A percentile compares a stretch with the other conserved stretches of the same genome.
Conservation (phyloP, 441 rosid species). For the Erodium moschatum region DNA sequence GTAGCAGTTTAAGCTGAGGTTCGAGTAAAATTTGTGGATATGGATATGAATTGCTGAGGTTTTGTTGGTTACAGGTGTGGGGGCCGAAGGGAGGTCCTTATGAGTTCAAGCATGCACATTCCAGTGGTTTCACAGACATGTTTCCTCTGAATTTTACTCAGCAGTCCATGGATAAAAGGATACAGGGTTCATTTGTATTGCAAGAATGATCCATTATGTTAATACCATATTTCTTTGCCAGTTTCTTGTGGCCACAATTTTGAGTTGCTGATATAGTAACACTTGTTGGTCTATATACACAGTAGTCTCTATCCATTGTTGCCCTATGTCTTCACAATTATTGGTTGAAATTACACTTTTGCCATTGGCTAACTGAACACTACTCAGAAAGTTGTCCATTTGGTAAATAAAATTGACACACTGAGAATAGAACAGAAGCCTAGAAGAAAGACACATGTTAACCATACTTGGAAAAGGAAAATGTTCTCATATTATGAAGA, state of each 20-base stretch:
- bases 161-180: slow-evolving; percentile 48
- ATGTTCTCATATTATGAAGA: too few relatives aligned
- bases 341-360: too few relatives aligned
- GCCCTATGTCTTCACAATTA: not conserved
- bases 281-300: too few relatives aligned
- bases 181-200: slow-evolving; percentile 73
- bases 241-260: not conserved
- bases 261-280: not conserved
- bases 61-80: slow-evolving; percentile 54
- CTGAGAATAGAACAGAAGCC: too few relatives aligned
- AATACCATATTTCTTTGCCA: not conserved
- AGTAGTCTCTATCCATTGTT: not conserved
- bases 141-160: slow-evolving; percentile 49
- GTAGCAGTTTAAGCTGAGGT: not conserved
- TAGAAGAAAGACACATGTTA: too few relatives aligned
- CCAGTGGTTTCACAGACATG: slow-evolving; percentile 43
- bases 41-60: not conserved
- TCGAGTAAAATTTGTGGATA: not conserved
- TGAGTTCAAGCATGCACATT: slow-evolving; percentile 78
- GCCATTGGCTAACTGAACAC: too few relatives aligned
- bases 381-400: too few relatives aligned
- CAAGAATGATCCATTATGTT: slow-evolving; percentile 36
- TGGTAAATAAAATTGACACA: too few relatives aligned
- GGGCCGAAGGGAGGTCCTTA: slow-evolving; percentile 70
- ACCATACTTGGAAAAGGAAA: too few relatives aligned